A percentile compares a stretch with the other conserved stretches of the same genome.
These are phyloP conservation scores for Dioszegia hungarica DNA, from an alignment of 768 basidiomycete species.

Conservation along the genomic window DNA sequence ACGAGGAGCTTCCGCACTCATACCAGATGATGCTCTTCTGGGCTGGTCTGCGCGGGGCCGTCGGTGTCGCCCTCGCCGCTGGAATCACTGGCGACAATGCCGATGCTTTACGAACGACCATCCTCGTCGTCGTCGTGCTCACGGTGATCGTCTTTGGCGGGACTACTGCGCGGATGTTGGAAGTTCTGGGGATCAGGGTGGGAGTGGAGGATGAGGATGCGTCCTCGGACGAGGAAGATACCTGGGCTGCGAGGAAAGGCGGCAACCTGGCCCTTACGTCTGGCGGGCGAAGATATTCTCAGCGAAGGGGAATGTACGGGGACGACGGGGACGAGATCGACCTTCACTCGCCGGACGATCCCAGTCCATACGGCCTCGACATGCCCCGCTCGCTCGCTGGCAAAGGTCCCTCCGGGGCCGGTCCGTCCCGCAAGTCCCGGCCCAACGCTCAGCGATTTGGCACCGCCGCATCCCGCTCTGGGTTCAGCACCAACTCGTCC, in stretches of 20 bases:
- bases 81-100: conserved; percentile 94
- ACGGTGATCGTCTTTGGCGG: conserved; percentile 94
- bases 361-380: background rate
- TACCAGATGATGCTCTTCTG: conserved; percentile 99
- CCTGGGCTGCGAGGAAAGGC: conserved; percentile 33
- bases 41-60: conserved; percentile 94
- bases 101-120: conserved; percentile 82
- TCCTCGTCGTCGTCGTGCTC: conserved; percentile 89
- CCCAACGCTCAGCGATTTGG: conserved; percentile 6
- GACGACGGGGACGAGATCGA: conserved; percentile 19
- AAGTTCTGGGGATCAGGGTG: conserved; percentile 89
- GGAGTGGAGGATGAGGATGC: conserved; percentile 91
- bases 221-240: conserved; percentile 53
- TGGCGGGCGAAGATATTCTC: conserved; percentile 25
- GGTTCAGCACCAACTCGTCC: conserved; percentile 38
- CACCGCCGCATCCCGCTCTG: conserved; percentile 27
- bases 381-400: background rate
- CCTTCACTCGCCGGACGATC: conserved; percentile 8
- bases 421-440: background rate
- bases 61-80: conserved; percentile 93
- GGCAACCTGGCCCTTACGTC: conserved; percentile 36
- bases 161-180: conserved; percentile 94
- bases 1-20: conserved; percentile 89
- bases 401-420: background rate
- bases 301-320: conserved; percentile 30